Evolutionary conservation across 2,329 filamentous ascomycete genomes (phyloP).

Genomic region (Paracoccidioides lutzii): DNA sequence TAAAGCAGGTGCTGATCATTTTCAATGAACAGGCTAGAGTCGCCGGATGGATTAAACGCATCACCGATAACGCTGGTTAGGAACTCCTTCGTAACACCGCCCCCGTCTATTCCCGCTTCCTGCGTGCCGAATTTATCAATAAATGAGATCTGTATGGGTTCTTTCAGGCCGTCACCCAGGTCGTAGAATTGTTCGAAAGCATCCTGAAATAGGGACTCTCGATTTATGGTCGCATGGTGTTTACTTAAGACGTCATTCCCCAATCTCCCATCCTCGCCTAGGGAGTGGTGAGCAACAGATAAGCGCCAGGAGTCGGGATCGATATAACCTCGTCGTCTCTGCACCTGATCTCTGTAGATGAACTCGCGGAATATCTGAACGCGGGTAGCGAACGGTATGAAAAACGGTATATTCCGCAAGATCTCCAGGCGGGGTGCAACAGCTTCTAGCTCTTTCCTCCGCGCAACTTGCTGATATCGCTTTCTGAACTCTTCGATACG

Average conservation of each 20-base stretch:
- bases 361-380: slow-evolving; percentile 92
- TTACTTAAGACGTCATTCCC: slow-evolving; percentile 34
- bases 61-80: slow-evolving; percentile 77
- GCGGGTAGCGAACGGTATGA: slow-evolving; percentile 81
- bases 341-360: slow-evolving; percentile 66
- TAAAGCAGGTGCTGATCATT: slow-evolving; percentile 81
- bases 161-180: slow-evolving; percentile 72
- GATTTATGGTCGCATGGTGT: slow-evolving; percentile 67
- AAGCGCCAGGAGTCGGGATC: slow-evolving; percentile 67
- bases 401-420: slow-evolving; percentile 90
- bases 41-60: slow-evolving; percentile 54
- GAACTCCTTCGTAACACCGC: slow-evolving; percentile 95
- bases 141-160: slow-evolving; percentile 93
- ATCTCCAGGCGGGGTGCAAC: slow-evolving; percentile 82
- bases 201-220: slow-evolving; percentile 71
- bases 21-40: slow-evolving; percentile 58
- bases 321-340: slow-evolving; percentile 52
- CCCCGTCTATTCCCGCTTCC: slow-evolving; percentile 92
- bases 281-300: slow-evolving; percentile 37
- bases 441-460: slow-evolving; percentile 60
- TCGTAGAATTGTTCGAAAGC: slow-evolving; percentile 72
- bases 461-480: slow-evolving; percentile 53
- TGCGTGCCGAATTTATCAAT: slow-evolving; percentile 75
- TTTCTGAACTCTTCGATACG: slow-evolving; percentile 49
- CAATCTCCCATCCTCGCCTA: slow-evolving; percentile 28